phyloP scores from a whole-genome alignment of 1,284 basidiomycete species.

The Heliocybe sulcata region DNA sequence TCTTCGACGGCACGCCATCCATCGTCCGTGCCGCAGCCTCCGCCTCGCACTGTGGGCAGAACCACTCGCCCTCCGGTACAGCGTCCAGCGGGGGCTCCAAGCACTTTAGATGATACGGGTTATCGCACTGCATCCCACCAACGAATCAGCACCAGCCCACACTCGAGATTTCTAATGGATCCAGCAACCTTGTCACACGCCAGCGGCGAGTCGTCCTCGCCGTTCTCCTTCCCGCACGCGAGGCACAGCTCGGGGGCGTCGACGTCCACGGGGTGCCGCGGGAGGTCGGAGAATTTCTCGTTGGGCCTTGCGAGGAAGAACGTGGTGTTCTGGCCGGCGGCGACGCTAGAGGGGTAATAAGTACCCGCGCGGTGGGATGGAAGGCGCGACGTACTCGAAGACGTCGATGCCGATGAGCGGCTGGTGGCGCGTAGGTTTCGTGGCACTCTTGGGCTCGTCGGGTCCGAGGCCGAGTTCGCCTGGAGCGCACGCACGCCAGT shows the following conservation, averaged over 20 bases:
- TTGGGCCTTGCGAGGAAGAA: constrained; percentile 71
- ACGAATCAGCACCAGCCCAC: neutral
- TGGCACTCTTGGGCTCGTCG: constrained; percentile 79
- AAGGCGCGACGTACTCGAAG: constrained; percentile 50
- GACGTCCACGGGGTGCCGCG: constrained; percentile 68
- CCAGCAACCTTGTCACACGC: constrained; percentile 83
- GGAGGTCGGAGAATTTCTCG: constrained; percentile 64
- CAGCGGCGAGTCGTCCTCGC: constrained; percentile 59
- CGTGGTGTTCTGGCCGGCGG: constrained; percentile 81
- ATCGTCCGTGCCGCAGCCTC: constrained; percentile 24
- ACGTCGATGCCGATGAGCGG: constrained; percentile 71
- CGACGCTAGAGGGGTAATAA: constrained; percentile 45
- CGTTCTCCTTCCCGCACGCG: constrained; percentile 62
- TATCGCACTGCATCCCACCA: constrained; percentile 81
- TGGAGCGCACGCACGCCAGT: too few species aligned
- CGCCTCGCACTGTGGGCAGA: constrained; percentile 66
- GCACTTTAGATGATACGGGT: constrained; percentile 82
- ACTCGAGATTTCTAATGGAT: constrained; percentile 1
- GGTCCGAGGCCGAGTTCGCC: constrained; percentile 79
- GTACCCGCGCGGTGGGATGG: neutral
- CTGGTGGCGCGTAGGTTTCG: constrained; percentile 74
- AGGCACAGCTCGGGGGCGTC: constrained; percentile 67
- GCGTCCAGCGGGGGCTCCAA: constrained; percentile 69
- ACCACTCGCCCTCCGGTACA: constrained; percentile 90
- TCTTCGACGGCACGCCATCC: constrained; percentile 17